Percentiles rank a stretch among this genome's conserved stretches.
Evolutionary conservation across 495 filamentous ascomycete genomes (phyloP).

Genomic region (Thermothielavioides terrestris): DNA sequence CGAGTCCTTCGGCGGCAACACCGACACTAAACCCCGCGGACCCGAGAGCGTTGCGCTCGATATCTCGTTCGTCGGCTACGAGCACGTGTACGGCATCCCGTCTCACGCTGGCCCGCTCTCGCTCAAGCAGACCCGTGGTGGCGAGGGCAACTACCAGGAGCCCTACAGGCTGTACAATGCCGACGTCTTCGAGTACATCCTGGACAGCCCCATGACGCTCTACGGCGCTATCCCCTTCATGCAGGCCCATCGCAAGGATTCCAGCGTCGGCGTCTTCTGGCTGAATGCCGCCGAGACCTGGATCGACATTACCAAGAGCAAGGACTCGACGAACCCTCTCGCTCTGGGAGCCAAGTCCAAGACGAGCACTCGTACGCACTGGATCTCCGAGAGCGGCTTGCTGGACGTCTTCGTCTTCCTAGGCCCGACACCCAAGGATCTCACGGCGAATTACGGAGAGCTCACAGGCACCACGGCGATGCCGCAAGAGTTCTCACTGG

Average conservation of each 20-base stretch:
- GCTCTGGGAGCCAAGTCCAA: slow-evolving; percentile 59
- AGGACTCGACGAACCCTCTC: slow-evolving; percentile 64
- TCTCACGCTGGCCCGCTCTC: slow-evolving; percentile 85
- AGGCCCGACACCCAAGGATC: slow-evolving; percentile 71
- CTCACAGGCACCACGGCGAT: slow-evolving; percentile 91
- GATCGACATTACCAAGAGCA: slow-evolving; percentile 87
- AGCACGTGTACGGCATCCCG: slow-evolving; percentile 89
- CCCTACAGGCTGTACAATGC: slow-evolving; percentile 96
- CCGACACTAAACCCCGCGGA: slow-evolving; percentile 79
- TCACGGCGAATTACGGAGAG: slow-evolving; percentile 73
- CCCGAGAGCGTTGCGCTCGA: slow-evolving; percentile 88
- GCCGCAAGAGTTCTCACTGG: slow-evolving; percentile 84
- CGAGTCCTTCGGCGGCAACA: slow-evolving; percentile 87
- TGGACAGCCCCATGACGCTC: slow-evolving; percentile 96
- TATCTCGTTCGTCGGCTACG: slow-evolving; percentile 84
- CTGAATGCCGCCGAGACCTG: slow-evolving; percentile 95
- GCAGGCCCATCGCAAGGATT: slow-evolving; percentile 90
- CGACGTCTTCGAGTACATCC: slow-evolving; percentile 95
- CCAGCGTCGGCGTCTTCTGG: slow-evolving; percentile 97
- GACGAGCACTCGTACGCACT: slow-evolving; percentile 80
- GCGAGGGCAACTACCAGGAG: slow-evolving; percentile 71
- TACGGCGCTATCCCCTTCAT: slow-evolving; percentile 95
- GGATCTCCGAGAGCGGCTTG: slow-evolving; percentile 87
- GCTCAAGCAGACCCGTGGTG: slow-evolving; percentile 82
- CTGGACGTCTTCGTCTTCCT: slow-evolving; percentile 92